Evolutionary conservation across 805 yeast genomes (phyloP).

Genomic region (Teunomyces kruisii): DNA sequence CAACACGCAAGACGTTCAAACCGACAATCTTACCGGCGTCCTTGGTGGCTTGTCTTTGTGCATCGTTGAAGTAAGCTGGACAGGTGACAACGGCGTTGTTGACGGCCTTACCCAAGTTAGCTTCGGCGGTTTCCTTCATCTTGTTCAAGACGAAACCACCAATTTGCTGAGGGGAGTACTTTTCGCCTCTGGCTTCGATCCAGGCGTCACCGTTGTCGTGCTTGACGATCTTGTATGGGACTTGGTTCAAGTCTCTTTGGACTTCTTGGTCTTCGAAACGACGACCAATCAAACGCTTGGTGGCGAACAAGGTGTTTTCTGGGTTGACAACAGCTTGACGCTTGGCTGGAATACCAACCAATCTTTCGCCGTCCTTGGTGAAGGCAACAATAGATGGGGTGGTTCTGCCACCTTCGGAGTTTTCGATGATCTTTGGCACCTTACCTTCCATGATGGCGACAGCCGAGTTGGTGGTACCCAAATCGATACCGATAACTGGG

Average conservation of each 20-base stretch:
- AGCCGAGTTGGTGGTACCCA: conserved; percentile 89
- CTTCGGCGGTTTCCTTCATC: conserved; percentile 98
- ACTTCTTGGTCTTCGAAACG: conserved; percentile 88
- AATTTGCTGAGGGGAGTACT: conserved; percentile 92
- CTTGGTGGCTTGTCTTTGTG: conserved; percentile 92
- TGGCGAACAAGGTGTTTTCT: conserved; percentile 89
- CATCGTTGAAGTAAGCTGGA: conserved; percentile 88
- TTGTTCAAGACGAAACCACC: conserved; percentile 92
- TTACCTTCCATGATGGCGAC: conserved; percentile 83
- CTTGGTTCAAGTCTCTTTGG: conserved; percentile 82
- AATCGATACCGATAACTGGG: conserved; percentile 79
- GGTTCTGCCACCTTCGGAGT: conserved; percentile 62
- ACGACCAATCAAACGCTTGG: conserved; percentile 93
- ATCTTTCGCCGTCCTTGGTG: conserved; percentile 85
- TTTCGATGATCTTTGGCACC: conserved; percentile 74
- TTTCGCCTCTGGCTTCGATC: conserved; percentile 86
- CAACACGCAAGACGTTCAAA: conserved; percentile 83
- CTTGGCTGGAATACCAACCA: conserved; percentile 94
- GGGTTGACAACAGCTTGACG: conserved; percentile 96
- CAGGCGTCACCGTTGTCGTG: conserved; percentile 95
- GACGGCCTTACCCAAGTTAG: conserved; percentile 81
- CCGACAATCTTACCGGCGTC: conserved; percentile 98
- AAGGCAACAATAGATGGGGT: conserved; percentile 96
- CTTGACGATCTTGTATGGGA: conserved; percentile 88
- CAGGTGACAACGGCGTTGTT: conserved; percentile 90